A percentile compares a stretch with the other conserved stretches of the same genome.
These are phyloP conservation scores for Penicillium corylophilum DNA, from an alignment of 2,329 filamentous ascomycete species.

Conservation along the genomic window DNA sequence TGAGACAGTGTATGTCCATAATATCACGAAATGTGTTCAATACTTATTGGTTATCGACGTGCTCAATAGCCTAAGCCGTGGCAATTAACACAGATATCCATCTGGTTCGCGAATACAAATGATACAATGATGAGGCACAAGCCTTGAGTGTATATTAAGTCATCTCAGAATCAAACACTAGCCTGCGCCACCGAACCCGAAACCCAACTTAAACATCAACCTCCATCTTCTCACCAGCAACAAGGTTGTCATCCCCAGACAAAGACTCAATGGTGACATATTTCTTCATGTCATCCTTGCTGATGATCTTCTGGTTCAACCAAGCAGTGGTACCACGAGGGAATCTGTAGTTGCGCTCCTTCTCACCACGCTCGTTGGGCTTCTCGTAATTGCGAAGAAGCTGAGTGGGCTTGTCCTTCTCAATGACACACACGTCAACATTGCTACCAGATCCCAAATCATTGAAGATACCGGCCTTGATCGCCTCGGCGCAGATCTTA, in stretches of 20 bases:
- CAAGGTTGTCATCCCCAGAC: conserved; percentile 63
- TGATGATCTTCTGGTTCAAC: conserved; percentile 94
- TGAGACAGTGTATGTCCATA: not conserved
- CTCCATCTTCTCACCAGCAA: conserved; percentile 64
- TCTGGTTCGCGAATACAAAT: conserved; percentile 8
- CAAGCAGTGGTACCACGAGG: conserved; percentile 89
- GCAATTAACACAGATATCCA: conserved; percentile 1
- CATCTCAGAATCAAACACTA: conserved; percentile 10
- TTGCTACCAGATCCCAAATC: conserved; percentile 96
- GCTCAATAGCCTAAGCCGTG: conserved; percentile 4
- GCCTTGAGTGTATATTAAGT: conserved; percentile 19
- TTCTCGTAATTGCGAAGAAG: conserved; percentile 89
- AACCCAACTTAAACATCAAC: conserved; percentile 49
- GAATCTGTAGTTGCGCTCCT: conserved; percentile 93
- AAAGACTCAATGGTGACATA: conserved; percentile 91
- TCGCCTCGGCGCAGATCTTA: conserved; percentile 78
- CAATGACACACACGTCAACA: conserved; percentile 95
- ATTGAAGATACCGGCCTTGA: conserved; percentile 97
- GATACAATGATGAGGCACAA: conserved; percentile 10
- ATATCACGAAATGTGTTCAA: not conserved
- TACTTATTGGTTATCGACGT: not conserved
- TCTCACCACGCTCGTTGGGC: conserved; percentile 86
- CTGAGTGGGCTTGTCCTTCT: conserved; percentile 83
- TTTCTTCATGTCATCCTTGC: conserved; percentile 87
- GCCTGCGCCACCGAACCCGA: conserved; percentile 5